These are phyloP conservation scores for Trichoderma orchidacearum DNA, from an alignment of 495 filamentous ascomycete species.

Conservation along the genomic window DNA sequence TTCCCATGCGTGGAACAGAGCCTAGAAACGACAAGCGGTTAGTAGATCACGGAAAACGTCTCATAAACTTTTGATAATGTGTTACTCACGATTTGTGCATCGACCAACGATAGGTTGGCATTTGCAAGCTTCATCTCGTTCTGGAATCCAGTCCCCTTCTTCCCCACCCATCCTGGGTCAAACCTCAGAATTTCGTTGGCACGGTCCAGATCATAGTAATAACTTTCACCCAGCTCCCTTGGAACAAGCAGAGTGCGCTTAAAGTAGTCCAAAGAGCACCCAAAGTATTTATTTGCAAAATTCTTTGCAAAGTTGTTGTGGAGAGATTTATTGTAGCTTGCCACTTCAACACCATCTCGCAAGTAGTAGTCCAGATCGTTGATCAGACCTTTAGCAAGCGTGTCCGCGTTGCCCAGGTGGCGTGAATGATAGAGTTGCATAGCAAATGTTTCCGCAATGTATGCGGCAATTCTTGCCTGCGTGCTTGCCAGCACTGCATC, in stretches of 20 bases:
- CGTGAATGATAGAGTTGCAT: constrained; percentile 77
- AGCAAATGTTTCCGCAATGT: constrained; percentile 76
- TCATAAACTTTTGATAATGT: too few species aligned
- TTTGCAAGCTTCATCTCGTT: constrained; percentile 77
- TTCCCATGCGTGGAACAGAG: constrained; percentile 79
- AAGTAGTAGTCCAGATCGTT: constrained; percentile 64
- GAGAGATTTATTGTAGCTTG: constrained; percentile 70
- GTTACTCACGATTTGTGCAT: constrained; percentile 77
- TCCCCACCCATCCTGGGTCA: constrained; percentile 61
- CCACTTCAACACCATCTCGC: constrained; percentile 55
- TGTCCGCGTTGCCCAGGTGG: constrained; percentile 49
- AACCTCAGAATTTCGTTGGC: constrained; percentile 62
- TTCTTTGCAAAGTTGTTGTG: constrained; percentile 78
- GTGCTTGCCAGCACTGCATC: constrained; percentile 35
- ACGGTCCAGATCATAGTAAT: constrained; percentile 67
- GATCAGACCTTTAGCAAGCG: constrained; percentile 52
- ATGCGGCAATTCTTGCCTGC: constrained; percentile 61
- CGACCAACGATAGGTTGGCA: constrained; percentile 76
- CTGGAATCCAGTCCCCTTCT: constrained; percentile 53
- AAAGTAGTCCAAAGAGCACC: constrained; percentile 57
- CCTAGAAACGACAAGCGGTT: constrained; percentile 31
- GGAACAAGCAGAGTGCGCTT: constrained; percentile 55
- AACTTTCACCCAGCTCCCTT: constrained; percentile 52
- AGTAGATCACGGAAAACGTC: background rate
- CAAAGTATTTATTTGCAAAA: constrained; percentile 60